Evolutionary conservation across 257 asterid genomes (phyloP), one percentile per base, ranked within the genome.

Genomic region (Vinca minor): DNA sequence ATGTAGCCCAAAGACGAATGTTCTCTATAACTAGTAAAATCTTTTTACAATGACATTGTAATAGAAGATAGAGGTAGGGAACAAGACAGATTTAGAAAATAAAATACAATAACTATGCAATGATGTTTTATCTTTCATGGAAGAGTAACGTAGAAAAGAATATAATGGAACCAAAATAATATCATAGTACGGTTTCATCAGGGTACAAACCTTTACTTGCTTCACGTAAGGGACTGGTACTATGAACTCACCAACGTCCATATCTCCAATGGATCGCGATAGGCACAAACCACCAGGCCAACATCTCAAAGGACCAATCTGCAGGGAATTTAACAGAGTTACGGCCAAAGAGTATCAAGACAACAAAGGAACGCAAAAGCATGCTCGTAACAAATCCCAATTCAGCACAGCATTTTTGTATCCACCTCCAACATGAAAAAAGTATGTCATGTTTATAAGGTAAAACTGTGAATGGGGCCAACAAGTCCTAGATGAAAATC

Each of bases 281-380:
- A 93, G 94, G 77, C 99, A 90, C 73, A 93, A 74, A 3, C 99
- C 99, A 66, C 97, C 99, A 25, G 99, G 99, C 99, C 99, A 93
- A 76, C 99, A 93, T 84, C 99, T 83, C 74, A 93, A 73, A 10
- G 99, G 99, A 70, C 99, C 99, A 75, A 93, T 86, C 99, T 93
- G 68, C 75, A 76, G 42, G 68, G 31, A 64, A 68, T 66, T 26
- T 54, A 45, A 26, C 41, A 45, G 21, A 69, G 61, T 17, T 61
- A 72, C 74, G 64, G 63, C 59, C 46, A 70, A 55, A 47, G 55
- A 23, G 36, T 53, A 34, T 42, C 13, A 59, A 20, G 41, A 14
- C 39, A 4, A 64, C 38, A 11, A 52, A 54, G 34, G 4, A 59
- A 34, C 18, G 20, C 3, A n/a, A 45, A 68, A 50, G 13, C 13